Base-by-base conservation (phyloP, 305 asterid genomes). In the Solanum aculeatissimum region DNA sequence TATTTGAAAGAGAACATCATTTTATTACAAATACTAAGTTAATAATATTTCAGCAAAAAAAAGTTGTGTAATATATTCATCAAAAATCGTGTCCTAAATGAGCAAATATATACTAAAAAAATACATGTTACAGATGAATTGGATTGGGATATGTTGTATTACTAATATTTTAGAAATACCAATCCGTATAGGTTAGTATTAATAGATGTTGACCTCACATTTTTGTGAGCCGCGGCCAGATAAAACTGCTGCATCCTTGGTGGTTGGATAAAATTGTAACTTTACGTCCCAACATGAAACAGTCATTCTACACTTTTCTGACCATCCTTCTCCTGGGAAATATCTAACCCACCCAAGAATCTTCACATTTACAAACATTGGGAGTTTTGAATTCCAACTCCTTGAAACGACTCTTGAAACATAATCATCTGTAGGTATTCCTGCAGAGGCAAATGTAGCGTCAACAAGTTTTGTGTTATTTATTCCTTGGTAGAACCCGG, bases 261-360 rank as follows among this genome's bases (percentile, higher is more conserved):
- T 25, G 23, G 45, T 77, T 9, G 82, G 82, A 27, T 27, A 55
- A 49, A 75, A 4, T 77, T 49, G 45, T 49, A 77, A 77, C 82
- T 51, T 77, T 10, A 77, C 82, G 8, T 49, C 63, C 82, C 82
- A 77, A 49, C 82, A 77, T 51, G 82, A 77, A 49, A 77, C 19
- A 16, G 82, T 49, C 47, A 77, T 49, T 49, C 82, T 77, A 49
- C n/a, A 77, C 42, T 77, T 77, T 49, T 77, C 45, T 77, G 82
- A 77, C 82, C 82, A 77, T 49, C 82, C 82, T 75, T 75, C 63
- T 16, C 82, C 42, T 16, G 63, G 82, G 27, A 75, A 75, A 75
- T 75, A 75, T 49, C 49, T 75, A 75, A 75, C 63, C 82, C 63
- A 75, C 27, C 82, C 82, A 77, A 77, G 63, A 77, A 77, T 77